Percentiles rank a stretch among this genome's conserved stretches.
Conservation (phyloP, 768 basidiomycete species). For the Porphyrellus cyaneotinctus region DNA sequence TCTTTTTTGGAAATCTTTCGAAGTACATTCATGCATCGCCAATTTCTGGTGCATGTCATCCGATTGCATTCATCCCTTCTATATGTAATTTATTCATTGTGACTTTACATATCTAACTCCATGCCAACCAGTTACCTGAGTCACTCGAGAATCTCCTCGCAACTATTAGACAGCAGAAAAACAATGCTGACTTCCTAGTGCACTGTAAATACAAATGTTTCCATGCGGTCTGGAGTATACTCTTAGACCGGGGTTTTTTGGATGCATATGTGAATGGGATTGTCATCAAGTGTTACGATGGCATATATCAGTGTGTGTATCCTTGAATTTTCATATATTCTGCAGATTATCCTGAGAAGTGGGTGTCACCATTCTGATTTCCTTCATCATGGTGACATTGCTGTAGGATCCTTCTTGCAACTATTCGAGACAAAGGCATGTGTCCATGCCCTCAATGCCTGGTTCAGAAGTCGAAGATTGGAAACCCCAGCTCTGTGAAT, state of each 20-base stretch:
- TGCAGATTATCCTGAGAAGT: conserved; percentile 5
- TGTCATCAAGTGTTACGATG: conserved; percentile 1
- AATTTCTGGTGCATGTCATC: not conserved
- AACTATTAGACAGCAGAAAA: not conserved
- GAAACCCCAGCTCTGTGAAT: not conserved
- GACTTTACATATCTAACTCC: not conserved
- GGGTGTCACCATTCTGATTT: not conserved
- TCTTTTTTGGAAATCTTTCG: conserved; percentile 3
- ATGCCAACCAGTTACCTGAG: not conserved
- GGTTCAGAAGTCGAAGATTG: not conserved
- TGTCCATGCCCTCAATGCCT: not conserved
- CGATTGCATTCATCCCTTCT: not conserved
- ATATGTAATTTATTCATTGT: not conserved
- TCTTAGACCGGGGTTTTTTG: too few species aligned
- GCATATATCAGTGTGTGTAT: not conserved
- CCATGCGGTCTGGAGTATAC: conserved; percentile 1
- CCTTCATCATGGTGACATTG: not conserved
- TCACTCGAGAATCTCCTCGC: not conserved
- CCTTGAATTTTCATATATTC: conserved; percentile 4
- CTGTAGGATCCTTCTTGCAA: not conserved
- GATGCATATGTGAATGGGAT: too few species aligned
- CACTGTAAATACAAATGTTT: conserved; percentile 8
- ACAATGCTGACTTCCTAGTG: not conserved
- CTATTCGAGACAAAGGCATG: not conserved
- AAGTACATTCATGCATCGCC: conserved; percentile 1